Conservation (phyloP, 1,139 yeast genomes). For the Dujonia santamariae region DNA sequence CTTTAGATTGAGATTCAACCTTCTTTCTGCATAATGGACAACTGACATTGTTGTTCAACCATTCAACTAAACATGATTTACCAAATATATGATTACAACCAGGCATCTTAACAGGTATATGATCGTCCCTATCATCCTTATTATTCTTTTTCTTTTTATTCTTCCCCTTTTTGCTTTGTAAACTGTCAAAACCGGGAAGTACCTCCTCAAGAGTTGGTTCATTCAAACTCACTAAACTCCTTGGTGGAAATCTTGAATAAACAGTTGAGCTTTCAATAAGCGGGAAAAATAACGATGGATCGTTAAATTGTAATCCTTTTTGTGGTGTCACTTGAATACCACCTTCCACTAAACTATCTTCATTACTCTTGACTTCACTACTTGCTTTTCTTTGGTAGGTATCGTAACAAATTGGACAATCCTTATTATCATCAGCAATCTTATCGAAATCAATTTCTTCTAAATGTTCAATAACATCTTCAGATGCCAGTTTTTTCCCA, state of each 20-base stretch:
- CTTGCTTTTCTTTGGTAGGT: constrained; percentile 18
- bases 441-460: constrained; percentile 19
- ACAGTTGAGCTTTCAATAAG: constrained; percentile 28
- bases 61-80: constrained; percentile 39
- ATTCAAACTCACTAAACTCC: constrained; percentile 23
- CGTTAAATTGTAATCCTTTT: constrained; percentile 21
- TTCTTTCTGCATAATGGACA: constrained; percentile 48
- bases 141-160: constrained; percentile 13
- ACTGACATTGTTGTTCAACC: constrained; percentile 40
- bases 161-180: constrained; percentile 10
- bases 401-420: constrained; percentile 49
- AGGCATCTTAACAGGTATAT: constrained; percentile 44
- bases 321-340: not conserved
- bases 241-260: constrained; percentile 34
- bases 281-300: constrained; percentile 40
- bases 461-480: constrained; percentile 36
- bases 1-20: constrained; percentile 29
- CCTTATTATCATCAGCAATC: constrained; percentile 17
- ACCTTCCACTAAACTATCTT: not conserved
- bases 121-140: constrained; percentile 23
- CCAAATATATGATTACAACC: constrained; percentile 43
- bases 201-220: constrained; percentile 25
- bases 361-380: not conserved
- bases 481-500: constrained; percentile 33
- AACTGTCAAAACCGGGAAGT: constrained; percentile 31